These are phyloP conservation scores for Oidium heveae DNA, from an alignment of 2,329 filamentous ascomycete genomes.

Conservation along the genomic window DNA sequence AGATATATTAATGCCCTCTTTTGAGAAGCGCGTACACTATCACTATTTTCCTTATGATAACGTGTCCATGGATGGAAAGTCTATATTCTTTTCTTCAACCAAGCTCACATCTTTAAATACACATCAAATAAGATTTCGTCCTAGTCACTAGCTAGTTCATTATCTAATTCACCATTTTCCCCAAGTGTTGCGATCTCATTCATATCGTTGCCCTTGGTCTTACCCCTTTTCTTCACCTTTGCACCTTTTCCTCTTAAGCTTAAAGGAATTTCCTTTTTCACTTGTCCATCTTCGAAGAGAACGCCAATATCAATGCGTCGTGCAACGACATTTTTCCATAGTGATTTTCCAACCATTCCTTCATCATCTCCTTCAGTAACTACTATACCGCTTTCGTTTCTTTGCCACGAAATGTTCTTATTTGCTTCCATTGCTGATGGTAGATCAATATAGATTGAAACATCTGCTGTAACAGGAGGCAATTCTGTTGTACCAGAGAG, in stretches of 20 bases:
- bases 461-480: slow-evolving; percentile 15
- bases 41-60: too few relatives aligned
- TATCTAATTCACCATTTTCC: slow-evolving; percentile 10
- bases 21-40: too few relatives aligned
- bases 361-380: slow-evolving; percentile 13
- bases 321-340: slow-evolving; percentile 20
- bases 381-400: slow-evolving; percentile 16
- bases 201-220: slow-evolving; percentile 11
- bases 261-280: slow-evolving; percentile 19
- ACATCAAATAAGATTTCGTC: too few relatives aligned
- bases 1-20: too few relatives aligned
- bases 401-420: slow-evolving; percentile 16
- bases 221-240: slow-evolving; percentile 17
- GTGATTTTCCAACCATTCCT: slow-evolving; percentile 13
- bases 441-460: slow-evolving; percentile 20
- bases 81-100: too few relatives aligned
- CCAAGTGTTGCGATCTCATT: slow-evolving; percentile 12
- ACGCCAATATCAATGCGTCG: slow-evolving; percentile 19
- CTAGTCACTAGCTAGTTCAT: slow-evolving; percentile 5
- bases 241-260: slow-evolving; percentile 18
- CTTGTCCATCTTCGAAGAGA: slow-evolving; percentile 19
- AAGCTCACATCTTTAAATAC: too few relatives aligned
- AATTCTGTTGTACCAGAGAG: slow-evolving; percentile 12
- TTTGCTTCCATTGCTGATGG: slow-evolving; percentile 14
- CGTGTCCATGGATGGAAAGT: too few relatives aligned